Conservation (phyloP, 805 yeast genomes). For the Yarrowia alimentaria region DNA sequence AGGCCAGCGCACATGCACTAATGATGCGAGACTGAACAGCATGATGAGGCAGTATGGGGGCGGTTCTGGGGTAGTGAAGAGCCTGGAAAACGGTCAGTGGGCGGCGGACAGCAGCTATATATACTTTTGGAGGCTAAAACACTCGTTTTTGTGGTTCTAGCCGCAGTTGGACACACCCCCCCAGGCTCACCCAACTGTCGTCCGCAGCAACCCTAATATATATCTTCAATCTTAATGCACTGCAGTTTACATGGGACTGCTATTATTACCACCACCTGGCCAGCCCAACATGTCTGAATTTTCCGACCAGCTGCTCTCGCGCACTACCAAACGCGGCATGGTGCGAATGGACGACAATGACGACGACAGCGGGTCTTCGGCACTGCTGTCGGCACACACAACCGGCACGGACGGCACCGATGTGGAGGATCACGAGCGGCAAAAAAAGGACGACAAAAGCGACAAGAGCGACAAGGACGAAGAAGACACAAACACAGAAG, state of each 20-base stretch:
- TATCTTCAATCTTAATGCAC: slow-evolving; percentile 18
- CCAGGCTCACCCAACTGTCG: no score
- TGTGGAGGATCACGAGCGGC: slow-evolving; percentile 13
- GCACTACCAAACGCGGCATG: slow-evolving; percentile 27
- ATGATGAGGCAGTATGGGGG: no score
- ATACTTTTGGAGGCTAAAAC: no score
- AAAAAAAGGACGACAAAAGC: slow-evolving; percentile 8
- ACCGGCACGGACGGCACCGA: slow-evolving; percentile 15
- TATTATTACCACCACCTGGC: not conserved
- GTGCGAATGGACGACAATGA: slow-evolving; percentile 24
- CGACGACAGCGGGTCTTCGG: slow-evolving; percentile 24
- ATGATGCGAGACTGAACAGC: no score
- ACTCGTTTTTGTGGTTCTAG: no score
- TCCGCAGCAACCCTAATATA: slow-evolving; percentile 24
- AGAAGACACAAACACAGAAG: slow-evolving; percentile 1
- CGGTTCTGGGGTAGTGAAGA: no score
- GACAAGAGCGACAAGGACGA: not conserved
- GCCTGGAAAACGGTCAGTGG: no score
- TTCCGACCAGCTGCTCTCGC: slow-evolving; percentile 22
- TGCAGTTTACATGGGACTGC: not conserved
- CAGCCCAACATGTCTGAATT: slow-evolving; percentile 19
- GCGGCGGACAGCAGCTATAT: no score
- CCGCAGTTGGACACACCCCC: no score
- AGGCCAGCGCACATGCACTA: no score
- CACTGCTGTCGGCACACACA: slow-evolving; percentile 19